Evolutionary conservation across 495 filamentous ascomycete species (phyloP), one percentile per base, ranked within the genome.

Genomic region (Xylaria nigripes): DNA sequence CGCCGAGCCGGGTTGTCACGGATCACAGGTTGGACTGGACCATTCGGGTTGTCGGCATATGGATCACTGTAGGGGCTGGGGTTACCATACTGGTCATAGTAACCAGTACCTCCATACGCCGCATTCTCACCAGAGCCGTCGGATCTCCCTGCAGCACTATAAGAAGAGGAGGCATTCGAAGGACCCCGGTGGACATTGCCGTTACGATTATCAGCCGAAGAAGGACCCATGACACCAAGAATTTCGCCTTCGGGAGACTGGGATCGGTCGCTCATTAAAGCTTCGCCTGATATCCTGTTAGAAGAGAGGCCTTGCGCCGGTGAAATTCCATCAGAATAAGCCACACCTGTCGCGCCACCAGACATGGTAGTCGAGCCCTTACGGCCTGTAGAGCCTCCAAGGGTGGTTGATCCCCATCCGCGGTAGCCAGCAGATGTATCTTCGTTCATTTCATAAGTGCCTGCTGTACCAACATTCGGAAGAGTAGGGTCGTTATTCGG

Each of bases 111-210:
- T 43, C 71, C 73, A 56, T 76, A 78, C 6, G 67, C 71, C 45
- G 65, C 79, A 34, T 77, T 83, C 36, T 94, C 85, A 6, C 85
- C 88, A 8, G 90, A 96, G 6, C 81, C 83, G 59, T 96, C 91
- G 2, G 94, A 96, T 43, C 81, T 80, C 41, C 84, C 84, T 10
- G 79, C 86, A 12, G 83, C 83, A 30, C 92, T 96, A 68, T 98
- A 98, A 9, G 88, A 89, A 0, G 93, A 97, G 2, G 93, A 98
- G 18, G 93, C 93, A 69, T 98, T 98, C 1, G 90, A 96, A 13
- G 92, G 86, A 2, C 93, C 93, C 34, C 93, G 86, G 57, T 87
- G 87, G 27, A 97, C 86, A 59, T 86, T 85, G 18, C 67, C 72
- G 24, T 70, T 70, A 40, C 81, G 76, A 69, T 84, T 87, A 24